Evolutionary conservation across 495 filamentous ascomycete genomes (phyloP).

Genomic region (Letharia lupina): DNA sequence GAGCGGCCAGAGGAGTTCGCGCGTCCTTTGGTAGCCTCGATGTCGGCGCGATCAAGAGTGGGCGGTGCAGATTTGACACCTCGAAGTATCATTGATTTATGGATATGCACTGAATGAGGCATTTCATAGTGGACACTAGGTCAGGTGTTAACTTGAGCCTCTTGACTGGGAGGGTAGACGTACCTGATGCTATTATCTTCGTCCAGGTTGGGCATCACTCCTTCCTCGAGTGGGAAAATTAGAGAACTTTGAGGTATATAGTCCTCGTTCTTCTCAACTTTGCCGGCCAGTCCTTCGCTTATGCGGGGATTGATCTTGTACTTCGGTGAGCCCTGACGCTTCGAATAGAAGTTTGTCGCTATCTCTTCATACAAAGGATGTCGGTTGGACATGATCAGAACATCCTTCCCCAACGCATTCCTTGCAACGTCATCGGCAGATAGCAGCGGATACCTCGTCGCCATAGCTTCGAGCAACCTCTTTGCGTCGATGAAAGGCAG

Average conservation of each 20-base stretch:
- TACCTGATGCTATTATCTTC: slow-evolving; percentile 79
- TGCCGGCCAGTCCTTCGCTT: slow-evolving; percentile 74
- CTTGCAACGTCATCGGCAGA: slow-evolving; percentile 67
- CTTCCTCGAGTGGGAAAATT: slow-evolving; percentile 52
- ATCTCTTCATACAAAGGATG: slow-evolving; percentile 78
- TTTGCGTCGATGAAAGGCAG: slow-evolving; percentile 95
- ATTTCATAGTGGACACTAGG: slow-evolving; percentile 75
- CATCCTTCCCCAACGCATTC: slow-evolving; percentile 74
- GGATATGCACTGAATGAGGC: slow-evolving; percentile 56
- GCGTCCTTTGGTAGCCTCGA: slow-evolving; percentile 55
- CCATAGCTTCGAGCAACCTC: slow-evolving; percentile 73
- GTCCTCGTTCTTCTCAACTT: slow-evolving; percentile 67
- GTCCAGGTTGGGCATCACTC: slow-evolving; percentile 65
- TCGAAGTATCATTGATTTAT: slow-evolving; percentile 91
- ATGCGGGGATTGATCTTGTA: slow-evolving; percentile 61
- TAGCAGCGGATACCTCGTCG: slow-evolving; percentile 69
- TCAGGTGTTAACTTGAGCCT: slow-evolving; percentile 29
- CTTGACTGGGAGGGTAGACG: slow-evolving; percentile 24
- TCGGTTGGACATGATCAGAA: slow-evolving; percentile 71
- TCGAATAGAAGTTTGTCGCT: slow-evolving; percentile 77
- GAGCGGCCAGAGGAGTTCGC: slow-evolving; percentile 51
- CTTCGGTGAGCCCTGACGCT: slow-evolving; percentile 58
- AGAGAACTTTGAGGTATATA: slow-evolving; percentile 70
- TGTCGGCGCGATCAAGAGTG: slow-evolving; percentile 64
- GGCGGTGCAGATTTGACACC: slow-evolving; percentile 65